A percentile compares a stretch with the other conserved stretches of the same genome.
Evolutionary conservation across 1,284 basidiomycete genomes (phyloP).

Genomic region (Malassezia arunalokei): DNA sequence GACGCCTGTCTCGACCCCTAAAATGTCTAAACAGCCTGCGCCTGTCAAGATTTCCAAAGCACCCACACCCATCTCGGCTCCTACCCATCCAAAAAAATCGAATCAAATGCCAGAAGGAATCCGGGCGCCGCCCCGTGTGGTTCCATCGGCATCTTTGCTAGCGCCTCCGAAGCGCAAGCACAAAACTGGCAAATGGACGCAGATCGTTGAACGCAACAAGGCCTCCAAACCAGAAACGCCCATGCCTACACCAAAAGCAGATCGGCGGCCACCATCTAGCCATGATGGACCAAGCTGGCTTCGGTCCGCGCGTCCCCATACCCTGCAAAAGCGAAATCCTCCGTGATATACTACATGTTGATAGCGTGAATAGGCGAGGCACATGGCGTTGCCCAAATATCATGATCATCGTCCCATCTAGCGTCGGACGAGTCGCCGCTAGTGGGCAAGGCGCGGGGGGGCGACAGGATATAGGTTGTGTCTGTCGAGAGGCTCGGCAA

Average conservation of each 20-base stretch:
- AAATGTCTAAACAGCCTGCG: too few species aligned
- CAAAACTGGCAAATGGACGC: constrained; percentile 5
- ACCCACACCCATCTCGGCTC: background rate
- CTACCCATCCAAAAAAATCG: background rate
- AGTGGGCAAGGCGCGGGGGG: background rate
- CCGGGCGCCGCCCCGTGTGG: background rate
- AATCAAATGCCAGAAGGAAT: background rate
- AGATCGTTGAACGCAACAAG: constrained; percentile 3
- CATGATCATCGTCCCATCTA: background rate
- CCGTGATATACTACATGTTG: background rate
- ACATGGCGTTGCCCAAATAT: background rate
- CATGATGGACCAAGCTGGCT: constrained; percentile 11
- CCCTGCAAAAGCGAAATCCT: background rate
- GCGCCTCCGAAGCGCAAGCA: background rate
- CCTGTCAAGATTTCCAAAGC: too few species aligned
- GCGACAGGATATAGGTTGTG: background rate
- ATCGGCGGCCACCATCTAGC: background rate
- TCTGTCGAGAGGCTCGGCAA: background rate
- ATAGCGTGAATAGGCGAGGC: background rate
- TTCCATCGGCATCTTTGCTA: background rate
- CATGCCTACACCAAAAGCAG: background rate
- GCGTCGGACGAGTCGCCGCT: background rate
- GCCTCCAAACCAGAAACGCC: background rate
- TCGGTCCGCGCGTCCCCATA: constrained; percentile 7
- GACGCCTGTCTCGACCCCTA: too few species aligned